Base-by-base conservation (phyloP, 495 filamentous ascomycete species). In the Coniosporium apollinis region DNA sequence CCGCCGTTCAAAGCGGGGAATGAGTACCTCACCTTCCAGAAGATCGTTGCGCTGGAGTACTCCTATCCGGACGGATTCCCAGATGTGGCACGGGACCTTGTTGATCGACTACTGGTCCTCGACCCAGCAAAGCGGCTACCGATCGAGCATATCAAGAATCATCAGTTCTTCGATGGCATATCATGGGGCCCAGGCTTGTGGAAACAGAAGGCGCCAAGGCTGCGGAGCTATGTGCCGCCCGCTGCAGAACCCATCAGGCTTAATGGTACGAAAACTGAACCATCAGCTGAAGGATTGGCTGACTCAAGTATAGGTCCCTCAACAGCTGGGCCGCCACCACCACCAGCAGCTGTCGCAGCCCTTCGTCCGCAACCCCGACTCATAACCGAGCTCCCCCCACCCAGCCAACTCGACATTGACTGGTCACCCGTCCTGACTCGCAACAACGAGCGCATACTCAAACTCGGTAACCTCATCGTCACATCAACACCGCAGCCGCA, bases 1-100 rank as follows among this genome's bases (percentile, higher is more conserved):
- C 91, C 91, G 10, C 91, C 91, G 0, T 99, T 99, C 64, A 99
- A 99, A 55, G 91, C 77, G 2, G 79, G 66, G n/a, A 94, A 93
- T 45, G 91, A 99, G 55, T 99, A 94, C 47, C 70, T 82, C 43
- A 99, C 91, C 0, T 99, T 99, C 54, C 91, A 99, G 51, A 96
- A 94, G 58, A 99, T 99, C 42, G 82, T 99, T 28, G 71, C 65
- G 16, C 62, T 99, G 32, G 86, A 96, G 22, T 99, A 94, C 47
- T 77, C 86, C 38, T 99, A 94, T 45, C 91, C 91, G 0, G 57
- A 72, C 18, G 85, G 86, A 5, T 99, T 99, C 50, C 91, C 91
- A 2, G 60, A 72, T 4, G 75, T 84, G 2, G 89, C 91, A 4
- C 79, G 74, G 39, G 91, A 99, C 57, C 65, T 99, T 10, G 80